Evolutionary conservation across 2,329 filamentous ascomycete genomes (phyloP), one percentile per base, ranked within the genome.

Genomic region (Fusarium albosuccineum): DNA sequence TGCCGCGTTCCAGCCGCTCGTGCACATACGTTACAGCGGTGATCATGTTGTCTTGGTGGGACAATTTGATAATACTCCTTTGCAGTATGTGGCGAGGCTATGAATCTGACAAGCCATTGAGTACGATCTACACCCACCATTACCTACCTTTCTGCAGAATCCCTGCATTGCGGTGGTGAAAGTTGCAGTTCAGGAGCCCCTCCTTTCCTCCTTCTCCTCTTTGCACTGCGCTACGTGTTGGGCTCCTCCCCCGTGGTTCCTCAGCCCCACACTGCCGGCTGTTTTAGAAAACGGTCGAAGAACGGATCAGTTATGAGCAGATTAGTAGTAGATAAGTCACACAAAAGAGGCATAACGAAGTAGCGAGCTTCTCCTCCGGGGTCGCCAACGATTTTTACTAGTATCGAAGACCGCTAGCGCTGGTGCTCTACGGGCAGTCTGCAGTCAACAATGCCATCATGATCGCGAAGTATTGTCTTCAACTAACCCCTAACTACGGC

Each of bases 341-440:
- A 48, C 45, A 48, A 48, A 48, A 17, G 45, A 48, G 45, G 14
- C 29, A 48, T 36, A 17, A 22, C 4, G 45, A 48, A 17, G 30
- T 30, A 48, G 45, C 22, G 29, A 48, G 45, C 45, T 48, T 48
- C 10, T 30, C 36, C 45, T 48, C 45, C 30, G 33, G 33, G 6
- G 29, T 48, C 10, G n/a, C 36, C 45, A 48, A 48, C 36, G n/a
- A 30, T 30, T 34, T 48, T n/a, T 48, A 34, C 11, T 9, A 36
- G 36, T 48, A 34, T 36, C 45, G 45, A 33, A 29, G 27, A n/a
- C 34, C 44, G 44, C 13, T 46, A 34, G 44, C 44, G 34, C 44
- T 46, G 27, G 29, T 22, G 11, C 45, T 48, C 29, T 48, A 48
- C 36, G 22, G 30, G 45, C 45, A 48, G 30, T 48, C 45, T 48